phyloP scores from a whole-genome alignment of 2,329 filamentous ascomycete species.

The Hymenoscyphus fructigenus region DNA sequence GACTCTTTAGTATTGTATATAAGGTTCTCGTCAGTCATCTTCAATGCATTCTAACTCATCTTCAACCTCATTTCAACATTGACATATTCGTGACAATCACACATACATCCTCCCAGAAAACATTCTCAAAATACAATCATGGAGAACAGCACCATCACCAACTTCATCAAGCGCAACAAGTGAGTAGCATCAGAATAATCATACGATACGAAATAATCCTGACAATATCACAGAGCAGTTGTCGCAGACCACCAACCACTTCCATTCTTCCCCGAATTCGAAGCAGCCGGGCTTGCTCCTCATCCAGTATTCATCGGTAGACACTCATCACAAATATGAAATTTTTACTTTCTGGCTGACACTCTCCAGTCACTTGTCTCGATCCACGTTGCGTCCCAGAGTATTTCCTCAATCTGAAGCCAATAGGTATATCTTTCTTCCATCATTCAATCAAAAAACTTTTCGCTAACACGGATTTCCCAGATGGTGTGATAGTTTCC shows the following conservation, averaged over 20 bases:
- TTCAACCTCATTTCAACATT: not conserved
- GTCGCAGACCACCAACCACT: conserved; percentile 15
- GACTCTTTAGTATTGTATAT: not conserved
- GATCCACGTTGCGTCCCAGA: conserved; percentile 16
- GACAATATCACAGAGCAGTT: conserved; percentile 5
- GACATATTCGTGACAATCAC: not conserved
- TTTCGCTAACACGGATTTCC: not conserved
- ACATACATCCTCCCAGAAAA: not conserved
- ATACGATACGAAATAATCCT: not conserved
- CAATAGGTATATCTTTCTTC: conserved; percentile 5
- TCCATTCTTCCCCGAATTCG: conserved; percentile 14
- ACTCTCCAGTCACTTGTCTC: conserved; percentile 12
- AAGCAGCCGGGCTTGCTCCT: not conserved
- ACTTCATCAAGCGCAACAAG: not conserved
- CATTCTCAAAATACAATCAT: not conserved
- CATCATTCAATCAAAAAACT: not conserved
- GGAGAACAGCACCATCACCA: not conserved
- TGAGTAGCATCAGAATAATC: not conserved
- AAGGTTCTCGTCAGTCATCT: not conserved
- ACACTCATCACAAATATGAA: not conserved
- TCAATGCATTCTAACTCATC: not conserved
- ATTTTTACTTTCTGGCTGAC: not conserved
- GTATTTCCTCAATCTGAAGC: conserved; percentile 17
- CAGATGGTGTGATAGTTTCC: not conserved
- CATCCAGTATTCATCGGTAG: not conserved